A percentile compares a stretch with the other conserved stretches of the same genome.
Evolutionary conservation across 495 filamentous ascomycete species (phyloP).

Genomic region (Parachaetomium inaequale): DNA sequence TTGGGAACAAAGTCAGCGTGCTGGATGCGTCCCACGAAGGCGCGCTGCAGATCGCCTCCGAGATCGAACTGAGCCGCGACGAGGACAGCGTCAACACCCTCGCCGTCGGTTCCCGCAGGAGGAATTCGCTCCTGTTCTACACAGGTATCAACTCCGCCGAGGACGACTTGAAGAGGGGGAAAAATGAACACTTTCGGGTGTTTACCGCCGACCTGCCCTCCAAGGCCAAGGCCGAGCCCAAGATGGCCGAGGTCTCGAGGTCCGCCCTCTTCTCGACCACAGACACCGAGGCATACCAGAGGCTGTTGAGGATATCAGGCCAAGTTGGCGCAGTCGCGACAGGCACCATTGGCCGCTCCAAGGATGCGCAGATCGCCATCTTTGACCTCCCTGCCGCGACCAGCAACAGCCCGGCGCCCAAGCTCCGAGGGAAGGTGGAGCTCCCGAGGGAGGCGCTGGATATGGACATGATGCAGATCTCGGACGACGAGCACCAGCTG

Average conservation of each 20-base stretch:
- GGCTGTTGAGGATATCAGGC: conserved; percentile 66
- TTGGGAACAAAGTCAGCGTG: conserved; percentile 83
- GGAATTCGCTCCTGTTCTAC: conserved; percentile 58
- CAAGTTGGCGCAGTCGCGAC: conserved; percentile 73
- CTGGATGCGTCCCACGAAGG: conserved; percentile 61
- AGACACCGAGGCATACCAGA: conserved; percentile 70
- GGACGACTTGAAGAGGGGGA: conserved; percentile 63
- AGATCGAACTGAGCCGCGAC: conserved; percentile 76
- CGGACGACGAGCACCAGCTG: conserved; percentile 59
- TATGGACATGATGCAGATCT: conserved; percentile 65
- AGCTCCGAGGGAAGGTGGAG: conserved; percentile 64
- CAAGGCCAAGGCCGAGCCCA: conserved; percentile 41
- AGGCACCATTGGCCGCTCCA: conserved; percentile 53
- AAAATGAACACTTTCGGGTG: conserved; percentile 85
- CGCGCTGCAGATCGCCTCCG: conserved; percentile 61
- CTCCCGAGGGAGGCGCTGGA: conserved; percentile 73
- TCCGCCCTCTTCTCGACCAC: conserved; percentile 60
- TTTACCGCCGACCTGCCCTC: conserved; percentile 59
- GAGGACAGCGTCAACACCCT: conserved; percentile 91
- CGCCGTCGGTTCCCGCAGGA: conserved; percentile 57
- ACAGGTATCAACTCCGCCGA: conserved; percentile 85
- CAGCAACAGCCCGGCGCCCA: conserved; percentile 45
- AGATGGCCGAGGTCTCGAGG: conserved; percentile 54
- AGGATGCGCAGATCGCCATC: conserved; percentile 69
- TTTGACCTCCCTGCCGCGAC: conserved; percentile 62